Evolutionary conservation across 257 asterid species (phyloP), one percentile per base, ranked within the genome.

Genomic region (Solanum chiquidenum): DNA sequence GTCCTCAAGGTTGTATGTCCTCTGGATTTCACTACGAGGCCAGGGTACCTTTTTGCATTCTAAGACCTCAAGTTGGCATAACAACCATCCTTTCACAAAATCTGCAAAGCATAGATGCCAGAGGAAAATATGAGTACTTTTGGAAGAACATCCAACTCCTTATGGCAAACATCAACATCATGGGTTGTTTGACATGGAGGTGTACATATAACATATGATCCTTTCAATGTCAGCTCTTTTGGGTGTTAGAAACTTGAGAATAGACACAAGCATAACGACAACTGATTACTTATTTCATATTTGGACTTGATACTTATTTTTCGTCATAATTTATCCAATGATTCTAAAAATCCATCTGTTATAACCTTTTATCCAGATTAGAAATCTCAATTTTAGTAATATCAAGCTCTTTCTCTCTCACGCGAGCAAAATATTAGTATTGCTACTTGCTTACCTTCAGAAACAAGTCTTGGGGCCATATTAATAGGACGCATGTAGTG

Each of bases 401-500:
- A 75, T 38, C 83, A 76, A 40, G 20, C 83, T 40, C 29, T 74
- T 7, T 76, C 31, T 25, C 34, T 21, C 3, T 7, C 64, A 55
- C 2, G 25, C 64, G 7, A 76, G 84, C 64, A 77, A 25, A 75
- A 42, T 77, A 16, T 80, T 16, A 79, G 66, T 58, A 46, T 44
- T 40, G 62, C 69, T 11, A 25, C 73, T 44, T 34, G 52, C 83
- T 86, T 90, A 97, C 98, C 99, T 92, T 84, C 92, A 89, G 97
- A 93, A 87, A 95, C 72, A 82, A 97, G 94, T 73, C 96, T 96
- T n/a, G 99, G 98, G 49, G 99, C 97, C 86, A 91, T 93, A 90
- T 95, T 97, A 80, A 92, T 86, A 38, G 98, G 98, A 72, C 98
- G 98, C 99, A 97, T 97, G 88, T 94, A 97, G 93, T 97, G 99